Conservation (phyloP, 1,284 basidiomycete species). For the Athelia sp. region DNA sequence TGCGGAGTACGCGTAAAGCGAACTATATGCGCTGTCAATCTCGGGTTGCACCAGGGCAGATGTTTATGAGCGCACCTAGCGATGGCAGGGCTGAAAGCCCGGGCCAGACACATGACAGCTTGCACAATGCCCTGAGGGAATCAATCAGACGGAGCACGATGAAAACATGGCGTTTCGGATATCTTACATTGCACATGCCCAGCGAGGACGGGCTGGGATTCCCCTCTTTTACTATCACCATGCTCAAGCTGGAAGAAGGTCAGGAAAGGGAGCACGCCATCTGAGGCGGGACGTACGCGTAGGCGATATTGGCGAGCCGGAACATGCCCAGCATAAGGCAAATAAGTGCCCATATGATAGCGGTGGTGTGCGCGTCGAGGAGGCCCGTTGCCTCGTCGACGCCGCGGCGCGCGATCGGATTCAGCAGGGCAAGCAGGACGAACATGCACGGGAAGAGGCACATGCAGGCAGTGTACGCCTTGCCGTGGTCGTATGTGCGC, state of each 20-base stretch:
- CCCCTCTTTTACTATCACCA: slow-evolving; percentile 56
- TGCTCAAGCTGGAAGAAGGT: slow-evolving; percentile 41
- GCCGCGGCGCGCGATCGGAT: slow-evolving; percentile 32
- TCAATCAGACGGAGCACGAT: too few species aligned
- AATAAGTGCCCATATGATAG: slow-evolving; percentile 38
- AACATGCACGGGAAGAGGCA: slow-evolving; percentile 42
- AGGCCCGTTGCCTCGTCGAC: slow-evolving; percentile 18
- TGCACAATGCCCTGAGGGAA: slow-evolving; percentile 35
- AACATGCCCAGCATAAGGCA: slow-evolving; percentile 31
- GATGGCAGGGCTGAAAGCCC: slow-evolving; percentile 56
- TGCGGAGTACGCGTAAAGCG: slow-evolving; percentile 43
- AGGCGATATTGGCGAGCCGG: slow-evolving; percentile 34
- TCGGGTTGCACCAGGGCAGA: neutral
- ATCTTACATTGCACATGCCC: slow-evolving; percentile 50
- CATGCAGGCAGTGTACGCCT: slow-evolving; percentile 43
- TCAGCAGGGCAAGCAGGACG: slow-evolving; percentile 37
- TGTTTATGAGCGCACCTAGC: slow-evolving; percentile 39
- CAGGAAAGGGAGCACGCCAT: neutral
- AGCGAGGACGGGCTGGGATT: slow-evolving; percentile 47
- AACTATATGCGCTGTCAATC: slow-evolving; percentile 29
- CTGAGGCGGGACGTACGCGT: slow-evolving; percentile 27
- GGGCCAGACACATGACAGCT: slow-evolving; percentile 52
- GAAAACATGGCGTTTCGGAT: too few species aligned
- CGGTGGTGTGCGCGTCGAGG: slow-evolving; percentile 15
- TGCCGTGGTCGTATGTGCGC: slow-evolving; percentile 34